Percentiles rank a stretch among this genome's conserved stretches.
Evolutionary conservation across 2,329 filamentous ascomycete species (phyloP).

Genomic region (Calonectria ilicicola): DNA sequence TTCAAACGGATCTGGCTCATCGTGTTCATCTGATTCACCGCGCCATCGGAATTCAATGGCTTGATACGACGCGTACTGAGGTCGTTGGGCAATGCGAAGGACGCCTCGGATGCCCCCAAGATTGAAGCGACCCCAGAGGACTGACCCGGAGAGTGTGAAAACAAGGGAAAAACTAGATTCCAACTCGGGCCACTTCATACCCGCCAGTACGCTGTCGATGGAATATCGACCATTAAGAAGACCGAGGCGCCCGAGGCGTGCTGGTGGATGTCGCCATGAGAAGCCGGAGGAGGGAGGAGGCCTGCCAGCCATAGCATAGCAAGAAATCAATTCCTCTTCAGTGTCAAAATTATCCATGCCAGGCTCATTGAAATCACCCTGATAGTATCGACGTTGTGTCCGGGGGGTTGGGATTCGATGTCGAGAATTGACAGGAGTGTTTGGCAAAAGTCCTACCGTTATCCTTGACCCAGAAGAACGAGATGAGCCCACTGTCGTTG

Average conservation of each 20-base stretch:
- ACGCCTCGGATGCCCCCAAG: not conserved
- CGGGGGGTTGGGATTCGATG: not conserved
- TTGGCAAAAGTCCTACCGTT: not conserved
- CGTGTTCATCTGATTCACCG: not conserved
- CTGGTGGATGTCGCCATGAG: not conserved
- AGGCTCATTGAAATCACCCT: not conserved
- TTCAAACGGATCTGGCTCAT: not conserved
- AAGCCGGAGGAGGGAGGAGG: not conserved
- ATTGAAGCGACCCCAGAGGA: not conserved
- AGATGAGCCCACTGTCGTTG: not conserved
- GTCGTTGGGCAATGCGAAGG: not conserved
- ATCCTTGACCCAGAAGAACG: not conserved
- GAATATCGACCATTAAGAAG: not conserved
- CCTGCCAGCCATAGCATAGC: not conserved
- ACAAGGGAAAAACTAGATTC: not conserved
- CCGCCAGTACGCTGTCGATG: not conserved
- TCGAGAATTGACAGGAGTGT: not conserved
- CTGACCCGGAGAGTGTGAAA: not conserved
- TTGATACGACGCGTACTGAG: not conserved
- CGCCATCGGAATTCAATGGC: not conserved
- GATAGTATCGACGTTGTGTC: not conserved
- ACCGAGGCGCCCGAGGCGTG: not conserved
- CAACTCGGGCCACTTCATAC: not conserved
- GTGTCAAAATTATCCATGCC: not conserved
- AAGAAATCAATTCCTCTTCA: not conserved